Evolutionary conservation across 2,329 filamentous ascomycete genomes (phyloP), one percentile per base, ranked within the genome.

Genomic region (Stachybotrys elegans): DNA sequence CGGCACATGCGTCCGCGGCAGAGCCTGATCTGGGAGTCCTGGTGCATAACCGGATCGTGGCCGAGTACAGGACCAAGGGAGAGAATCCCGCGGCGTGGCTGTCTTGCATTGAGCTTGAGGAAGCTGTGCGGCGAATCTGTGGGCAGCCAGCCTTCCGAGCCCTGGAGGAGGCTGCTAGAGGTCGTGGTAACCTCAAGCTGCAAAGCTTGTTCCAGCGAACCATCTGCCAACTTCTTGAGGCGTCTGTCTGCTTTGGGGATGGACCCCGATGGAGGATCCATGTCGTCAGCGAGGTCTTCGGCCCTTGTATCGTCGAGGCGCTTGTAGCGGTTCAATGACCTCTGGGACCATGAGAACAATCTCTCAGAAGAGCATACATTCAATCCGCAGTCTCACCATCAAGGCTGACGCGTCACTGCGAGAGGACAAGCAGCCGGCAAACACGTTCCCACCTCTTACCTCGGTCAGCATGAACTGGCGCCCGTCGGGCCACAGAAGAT

Each of bases 191-290:
- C 9, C 2, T 12, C n/a, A 17, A 21, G 4, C 20, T 51, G 9
- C 39, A 19, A 5, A 14, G 35, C 3, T 19, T 29, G 11, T 12
- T 47, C 9, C 5, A 20, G 2, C 12, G 13, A 1, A 36, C 47
- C 6, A 47, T 47, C 22, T 50, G 48, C 23, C 31, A 35, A 7
- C 32, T 53, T 6, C 45, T 44, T 19, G 48, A 53, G 16, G 45
- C 32, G 4, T 35, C 22, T 16, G 34, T 46, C 27, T 53, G 51
- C 22, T 53, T 53, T 36, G 49, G 51, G 13, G 51, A 50, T 35
- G 46, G 48, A 20, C 48, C 48, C 7, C 34, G 46, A 36, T 50
- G 48, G 48, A 21, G 43, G 14, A 31, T 48, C 11, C 19, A 42
- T 23, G 31, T 50, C 4, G 48, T 47, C 9, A 14, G 19, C 31